phyloP scores from a whole-genome alignment of 2,329 filamentous ascomycete species.

The Aureobasidium vineae region DNA sequence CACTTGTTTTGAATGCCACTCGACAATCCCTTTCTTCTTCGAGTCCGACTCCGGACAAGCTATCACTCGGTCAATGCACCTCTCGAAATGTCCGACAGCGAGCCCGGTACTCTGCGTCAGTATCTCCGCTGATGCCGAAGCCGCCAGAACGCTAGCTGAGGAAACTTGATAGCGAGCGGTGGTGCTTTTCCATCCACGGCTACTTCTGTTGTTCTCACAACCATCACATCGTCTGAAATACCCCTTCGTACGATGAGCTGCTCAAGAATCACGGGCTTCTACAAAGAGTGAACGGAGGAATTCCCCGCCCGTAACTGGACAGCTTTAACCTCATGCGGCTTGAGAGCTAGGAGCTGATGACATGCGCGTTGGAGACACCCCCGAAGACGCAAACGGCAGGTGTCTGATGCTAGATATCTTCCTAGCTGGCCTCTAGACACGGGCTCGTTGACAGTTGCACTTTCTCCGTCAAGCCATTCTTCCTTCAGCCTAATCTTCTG shows the following conservation, averaged over 20 bases:
- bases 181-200: neutral
- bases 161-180: slow-evolving; percentile 1
- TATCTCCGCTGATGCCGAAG: slow-evolving; percentile 23
- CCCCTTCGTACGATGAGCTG: neutral
- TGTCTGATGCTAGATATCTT: neutral
- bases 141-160: slow-evolving; percentile 10
- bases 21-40: slow-evolving; percentile 21
- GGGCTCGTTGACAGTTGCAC: slow-evolving; percentile 3
- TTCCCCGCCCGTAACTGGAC: neutral
- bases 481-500: slow-evolving; percentile 20
- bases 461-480: slow-evolving; percentile 22
- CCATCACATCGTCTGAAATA: neutral
- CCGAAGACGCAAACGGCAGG: slow-evolving; percentile 11
- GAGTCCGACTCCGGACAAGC: slow-evolving; percentile 14
- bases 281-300: neutral
- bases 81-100: slow-evolving; percentile 16
- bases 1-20: slow-evolving; percentile 20
- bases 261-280: neutral
- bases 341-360: neutral
- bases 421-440: slow-evolving; percentile 2
- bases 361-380: neutral
- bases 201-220: neutral
- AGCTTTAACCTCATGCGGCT: neutral
- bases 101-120: slow-evolving; percentile 9
- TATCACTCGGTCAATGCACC: slow-evolving; percentile 22